Base-by-base conservation (phyloP, 768 basidiomycete genomes). In the Cystoderma amianthinum region DNA sequence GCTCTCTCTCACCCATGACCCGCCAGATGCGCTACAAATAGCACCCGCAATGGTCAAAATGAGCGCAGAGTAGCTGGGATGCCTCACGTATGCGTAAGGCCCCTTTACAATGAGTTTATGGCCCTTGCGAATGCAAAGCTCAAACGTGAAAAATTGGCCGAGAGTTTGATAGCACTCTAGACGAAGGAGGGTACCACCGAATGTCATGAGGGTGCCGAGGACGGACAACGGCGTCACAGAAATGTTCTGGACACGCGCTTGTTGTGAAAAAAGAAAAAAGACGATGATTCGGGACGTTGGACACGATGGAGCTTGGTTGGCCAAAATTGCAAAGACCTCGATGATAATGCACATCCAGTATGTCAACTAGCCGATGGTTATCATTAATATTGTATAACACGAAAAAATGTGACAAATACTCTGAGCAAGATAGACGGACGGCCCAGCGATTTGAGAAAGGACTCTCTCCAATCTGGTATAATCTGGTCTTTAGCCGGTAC, bases 11-110 rank as follows among this genome's bases (percentile, higher is more conserved):
- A 64, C 44, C 63, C 60, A 68, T 4, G 64, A 65, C 4, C 61
- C 61, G 2, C 47, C 44, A 0, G 51, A 47, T 34, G 60, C 56
- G 42, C 45, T 50, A 20, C 48, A 51, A 35, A 51, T 51, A 11
- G 49, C 45, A 6, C 55, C 61, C n/a, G 60, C 10, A 15, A 64
- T 47, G n/a, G 54, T 55, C 30, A 62, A 32, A 16, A 63, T 61
- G 12, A 64, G 45, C 7, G 56, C 62, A 12, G 53, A 54, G 43
- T 69, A 69, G 47, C 65, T 64, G 2, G 68, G 68, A 44, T 69
- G 66, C 28, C 66, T 57, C 12, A 67, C 54, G 34, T 56, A 39
- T 3, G 62, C 44, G 39, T 69, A 69, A 1, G 65, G 67, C 1
- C 67, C 65, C 2, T 47, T 24, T 0, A 56, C 56, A 20, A 68